Base-by-base conservation (phyloP, 495 filamentous ascomycete genomes). In the Daldinia bambusicola region DNA sequence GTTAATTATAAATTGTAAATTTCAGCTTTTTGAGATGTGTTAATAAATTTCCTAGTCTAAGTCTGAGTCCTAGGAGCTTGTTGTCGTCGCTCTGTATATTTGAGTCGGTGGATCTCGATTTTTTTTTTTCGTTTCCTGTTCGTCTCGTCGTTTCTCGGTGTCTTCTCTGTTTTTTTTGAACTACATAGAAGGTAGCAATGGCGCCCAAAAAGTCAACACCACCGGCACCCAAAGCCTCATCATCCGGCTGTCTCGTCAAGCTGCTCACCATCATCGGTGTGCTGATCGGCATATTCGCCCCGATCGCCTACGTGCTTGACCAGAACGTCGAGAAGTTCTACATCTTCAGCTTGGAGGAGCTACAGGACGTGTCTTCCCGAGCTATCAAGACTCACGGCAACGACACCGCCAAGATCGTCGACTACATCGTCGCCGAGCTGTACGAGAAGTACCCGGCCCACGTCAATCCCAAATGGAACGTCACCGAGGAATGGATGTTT, bases 241-340 rank as follows among this genome's bases (percentile, higher is more conserved):
- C 63, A 48, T 32, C 63, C 22, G 51, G 75, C 72, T 72, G 81
- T 61, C 59, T 82, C 38, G 61, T 69, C 60, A 70, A 72, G 65
- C 63, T 79, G 58, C 80, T 91, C 73, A 88, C 83, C 72, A 72
- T 88, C 75, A 71, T 92, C 65, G 86, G 87, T 73, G 76, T 91
- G 72, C 71, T 92, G 56, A 68, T 91, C 56, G 90, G 85, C 57
- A 66, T 89, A 4, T 78, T 92, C 56, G 78, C 88, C 1, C 84
- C 88, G 43, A 65, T 92, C 41, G 85, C 86, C 78, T 88, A 85
- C 82, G 83, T 85, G 71, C 74, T 93, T 61, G 89, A 94, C 75
- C 82, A 88, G 57, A 87, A 89, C 74, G 85, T 94, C 30, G 86
- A 91, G 56, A 84, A 80, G 59, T 91, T 93, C 84, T 95, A 92